Conservation (phyloP, 148 eudicot genomes). For the Heliosperma pusillum region DNA sequence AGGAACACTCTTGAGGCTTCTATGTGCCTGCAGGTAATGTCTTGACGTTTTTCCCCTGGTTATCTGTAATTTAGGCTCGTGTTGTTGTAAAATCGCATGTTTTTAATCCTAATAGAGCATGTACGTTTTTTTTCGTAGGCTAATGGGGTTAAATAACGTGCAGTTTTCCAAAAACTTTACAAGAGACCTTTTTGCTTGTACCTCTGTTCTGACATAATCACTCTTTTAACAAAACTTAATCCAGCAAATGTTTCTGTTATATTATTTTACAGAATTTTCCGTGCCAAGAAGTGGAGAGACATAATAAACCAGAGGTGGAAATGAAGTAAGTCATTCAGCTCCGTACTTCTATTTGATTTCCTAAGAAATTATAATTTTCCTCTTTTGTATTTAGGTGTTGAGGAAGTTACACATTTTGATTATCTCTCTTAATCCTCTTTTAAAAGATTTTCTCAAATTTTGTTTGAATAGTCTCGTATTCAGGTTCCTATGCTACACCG, state of each 20-base stretch:
- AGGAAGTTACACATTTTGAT: not conserved
- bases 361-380: not conserved
- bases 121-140: not conserved
- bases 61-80: not conserved
- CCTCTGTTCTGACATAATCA: not conserved
- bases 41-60: constrained; percentile 6
- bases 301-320: constrained; percentile 97
- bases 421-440: not conserved
- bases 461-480: too few species aligned
- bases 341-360: not conserved
- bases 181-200: not conserved
- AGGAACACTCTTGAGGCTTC: constrained; percentile 93
- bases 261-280: constrained; percentile 76
- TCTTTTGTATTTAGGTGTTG: not conserved
- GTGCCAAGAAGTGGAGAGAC: constrained; percentile 98
- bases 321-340: constrained; percentile 52
- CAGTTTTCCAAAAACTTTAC: not conserved
- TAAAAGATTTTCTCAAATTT: not conserved
- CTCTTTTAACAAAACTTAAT: not conserved
- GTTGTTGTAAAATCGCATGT: not conserved
- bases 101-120: not conserved
- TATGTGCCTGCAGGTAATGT: constrained; percentile 75
- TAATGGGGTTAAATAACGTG: not conserved
- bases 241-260: constrained; percentile 5
- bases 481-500: not conserved